These are phyloP conservation scores for Cladosporium sp. DNA, from an alignment of 2,329 filamentous ascomycete species.

Conservation along the genomic window DNA sequence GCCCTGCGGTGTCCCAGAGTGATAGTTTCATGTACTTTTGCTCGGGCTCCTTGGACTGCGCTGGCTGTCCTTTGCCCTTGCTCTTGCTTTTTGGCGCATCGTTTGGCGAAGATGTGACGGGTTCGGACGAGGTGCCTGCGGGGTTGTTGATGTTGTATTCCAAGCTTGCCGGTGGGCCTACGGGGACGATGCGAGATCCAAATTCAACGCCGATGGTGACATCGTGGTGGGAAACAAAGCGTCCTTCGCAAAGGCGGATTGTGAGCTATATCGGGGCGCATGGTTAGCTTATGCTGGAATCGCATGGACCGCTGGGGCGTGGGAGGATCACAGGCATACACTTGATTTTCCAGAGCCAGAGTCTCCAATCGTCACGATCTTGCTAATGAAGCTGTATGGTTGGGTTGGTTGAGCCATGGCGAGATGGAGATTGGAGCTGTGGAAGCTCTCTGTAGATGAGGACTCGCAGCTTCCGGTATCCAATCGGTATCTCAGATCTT, in stretches of 20 bases:
- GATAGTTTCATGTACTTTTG: conserved; percentile 88
- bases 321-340: conserved; percentile 37
- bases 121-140: conserved; percentile 15
- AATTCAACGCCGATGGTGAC: conserved; percentile 98
- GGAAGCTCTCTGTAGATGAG: background rate
- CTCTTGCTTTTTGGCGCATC: conserved; percentile 16
- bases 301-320: conserved; percentile 13
- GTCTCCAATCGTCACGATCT: conserved; percentile 96
- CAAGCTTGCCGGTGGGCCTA: conserved; percentile 73
- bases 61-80: conserved; percentile 28
- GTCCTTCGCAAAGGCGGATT: conserved; percentile 92
- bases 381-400: conserved; percentile 98
- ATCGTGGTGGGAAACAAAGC: conserved; percentile 91
- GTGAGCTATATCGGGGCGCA: conserved; percentile 58
- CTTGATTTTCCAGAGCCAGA: conserved; percentile 92
- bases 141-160: conserved; percentile 53
- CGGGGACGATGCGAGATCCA: conserved; percentile 85
- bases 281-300: background rate
- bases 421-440: background rate
- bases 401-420: conserved; percentile 33
- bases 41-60: conserved; percentile 33
- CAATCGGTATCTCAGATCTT: too few species aligned
- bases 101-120: conserved; percentile 16
- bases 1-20: conserved; percentile 93
- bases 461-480: too few species aligned